Evolutionary conservation across 345 rosid genomes (phyloP), one percentile per base, ranked within the genome.

Genomic region (Pseudoturritis turrita): DNA sequence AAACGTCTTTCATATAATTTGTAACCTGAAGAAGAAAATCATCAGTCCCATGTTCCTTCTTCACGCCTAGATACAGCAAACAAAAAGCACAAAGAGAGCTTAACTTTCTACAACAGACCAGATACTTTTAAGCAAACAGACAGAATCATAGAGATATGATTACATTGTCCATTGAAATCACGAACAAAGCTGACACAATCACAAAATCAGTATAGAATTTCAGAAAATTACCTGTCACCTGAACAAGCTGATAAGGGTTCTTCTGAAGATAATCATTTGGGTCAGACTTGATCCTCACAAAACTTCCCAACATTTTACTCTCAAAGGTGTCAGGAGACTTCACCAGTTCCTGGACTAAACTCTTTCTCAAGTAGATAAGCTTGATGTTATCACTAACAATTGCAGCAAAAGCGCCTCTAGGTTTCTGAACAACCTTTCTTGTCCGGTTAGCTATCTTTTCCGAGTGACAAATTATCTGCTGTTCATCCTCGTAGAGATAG

Each of bases 211-310:
- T 11, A 54, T 9, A 74, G 11, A 23, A 10, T 37, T 37, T 47
- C 25, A 69, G 53, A 41, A 71, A 50, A 35, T 77, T 80, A 88
- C 96, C 96, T 68, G 81, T 82, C 39, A 92, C 96, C 71, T 82
- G 90, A 77, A 87, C 80, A 68, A 90, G 91, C 84, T 71, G 79
- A 77, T 88, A 70, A 70, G 87, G 78, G 61, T 88, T 77, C 57
- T 86, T 81, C 77, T 87, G 93, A 47, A 82, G 83, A 78, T 85
- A 88, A 69, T 87, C 87, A 78, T 83, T 68, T 1, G 93, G 96
- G 55, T 90, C 98, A 43, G 91, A 71, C 73, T 83, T 92, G 23
- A 87, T 79, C 81, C 93, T 83, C 35, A 88, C 87, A 77, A 88
- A 82, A 76, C 96, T 85, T 56, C 86, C 89, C 41, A 87, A 59